phyloP scores from a whole-genome alignment of 2,329 filamentous ascomycete genomes.

The Aspergillus ruber region DNA sequence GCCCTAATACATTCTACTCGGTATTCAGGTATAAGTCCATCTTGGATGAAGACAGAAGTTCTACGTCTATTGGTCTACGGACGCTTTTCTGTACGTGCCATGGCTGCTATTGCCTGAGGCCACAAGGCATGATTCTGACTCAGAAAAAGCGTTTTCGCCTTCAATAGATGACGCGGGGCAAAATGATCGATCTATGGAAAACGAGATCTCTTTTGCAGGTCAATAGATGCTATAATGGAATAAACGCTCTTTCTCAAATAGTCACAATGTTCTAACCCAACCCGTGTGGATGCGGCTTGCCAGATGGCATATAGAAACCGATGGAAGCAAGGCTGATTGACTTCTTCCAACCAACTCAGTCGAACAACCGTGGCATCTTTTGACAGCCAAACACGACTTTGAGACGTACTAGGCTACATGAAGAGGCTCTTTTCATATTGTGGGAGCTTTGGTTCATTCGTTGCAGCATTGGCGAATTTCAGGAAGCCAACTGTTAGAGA shows the following conservation, averaged over 20 bases:
- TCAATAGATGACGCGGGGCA: background rate
- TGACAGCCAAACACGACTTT: background rate
- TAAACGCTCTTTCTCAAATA: background rate
- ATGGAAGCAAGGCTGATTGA: background rate
- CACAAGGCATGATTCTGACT: background rate
- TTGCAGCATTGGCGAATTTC: background rate
- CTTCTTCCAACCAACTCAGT: background rate
- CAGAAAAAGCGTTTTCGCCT: background rate
- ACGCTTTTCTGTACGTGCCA: no score
- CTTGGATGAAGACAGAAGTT: background rate
- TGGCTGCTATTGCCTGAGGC: background rate
- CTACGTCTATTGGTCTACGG: no score
- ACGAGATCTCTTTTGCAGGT: background rate
- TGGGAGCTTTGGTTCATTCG: background rate
- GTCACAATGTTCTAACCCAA: background rate
- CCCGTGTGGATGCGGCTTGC: background rate
- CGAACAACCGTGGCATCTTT: background rate
- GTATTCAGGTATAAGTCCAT: background rate
- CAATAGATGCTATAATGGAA: background rate
- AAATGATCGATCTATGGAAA: background rate
- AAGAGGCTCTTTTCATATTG: background rate
- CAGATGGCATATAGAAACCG: background rate
- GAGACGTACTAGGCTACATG: background rate
- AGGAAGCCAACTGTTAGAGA: background rate
- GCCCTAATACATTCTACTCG: no score